phyloP scores from a whole-genome alignment of 1,284 basidiomycete species.

The Gymnopus androsaceus region DNA sequence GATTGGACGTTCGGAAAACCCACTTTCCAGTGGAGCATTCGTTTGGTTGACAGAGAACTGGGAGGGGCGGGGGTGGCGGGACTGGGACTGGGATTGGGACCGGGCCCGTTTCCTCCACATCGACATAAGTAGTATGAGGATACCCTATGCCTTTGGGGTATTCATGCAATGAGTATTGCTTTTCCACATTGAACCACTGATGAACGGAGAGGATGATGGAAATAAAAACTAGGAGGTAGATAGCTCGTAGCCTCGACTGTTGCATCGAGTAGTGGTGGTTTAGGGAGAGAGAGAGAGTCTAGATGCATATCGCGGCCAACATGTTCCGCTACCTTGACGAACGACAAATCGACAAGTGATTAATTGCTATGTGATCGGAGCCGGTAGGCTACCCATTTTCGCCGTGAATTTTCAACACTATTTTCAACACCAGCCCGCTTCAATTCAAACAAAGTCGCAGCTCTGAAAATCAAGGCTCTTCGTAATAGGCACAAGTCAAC shows the following conservation, averaged over 20 bases:
- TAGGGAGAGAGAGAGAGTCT: no score
- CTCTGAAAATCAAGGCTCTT: no score
- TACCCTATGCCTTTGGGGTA: not conserved
- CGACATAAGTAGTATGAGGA: not conserved
- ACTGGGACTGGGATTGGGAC: not conserved
- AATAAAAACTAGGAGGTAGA: not conserved
- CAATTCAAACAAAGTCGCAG: no score
- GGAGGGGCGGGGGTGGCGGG: not conserved
- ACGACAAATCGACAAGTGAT: no score
- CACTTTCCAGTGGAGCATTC: slow-evolving; percentile 7
- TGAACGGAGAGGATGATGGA: not conserved
- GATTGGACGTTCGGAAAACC: slow-evolving; percentile 6
- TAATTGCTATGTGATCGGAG: no score
- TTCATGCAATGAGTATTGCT: not conserved
- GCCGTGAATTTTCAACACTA: no score
- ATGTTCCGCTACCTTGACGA: no score
- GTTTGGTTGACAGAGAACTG: slow-evolving; percentile 4
- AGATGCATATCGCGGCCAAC: no score
- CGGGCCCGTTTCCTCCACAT: not conserved
- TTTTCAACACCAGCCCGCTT: no score
- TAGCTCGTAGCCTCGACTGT: not conserved
- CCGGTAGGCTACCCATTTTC: no score
- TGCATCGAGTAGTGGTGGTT: no score
- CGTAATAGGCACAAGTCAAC: no score
- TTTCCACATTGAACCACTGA: not conserved